Evolutionary conservation across 2,329 filamentous ascomycete species (phyloP).

Genomic region (Cryphonectria naterciae): DNA sequence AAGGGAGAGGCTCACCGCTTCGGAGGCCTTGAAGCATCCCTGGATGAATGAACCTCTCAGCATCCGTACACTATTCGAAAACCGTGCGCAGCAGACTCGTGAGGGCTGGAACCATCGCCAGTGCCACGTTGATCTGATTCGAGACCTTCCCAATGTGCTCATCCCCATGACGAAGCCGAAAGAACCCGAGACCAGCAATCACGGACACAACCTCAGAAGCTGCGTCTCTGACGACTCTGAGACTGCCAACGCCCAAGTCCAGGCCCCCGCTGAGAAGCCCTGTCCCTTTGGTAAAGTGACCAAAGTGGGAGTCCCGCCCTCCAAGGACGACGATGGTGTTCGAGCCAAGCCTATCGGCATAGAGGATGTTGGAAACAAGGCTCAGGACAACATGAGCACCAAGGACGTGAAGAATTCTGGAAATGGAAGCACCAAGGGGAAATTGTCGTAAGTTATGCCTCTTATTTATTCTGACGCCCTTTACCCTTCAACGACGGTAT

Average conservation of each 20-base stretch:
- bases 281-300: background rate
- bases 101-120: slow-evolving; percentile 30
- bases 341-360: no score
- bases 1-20: slow-evolving; percentile 39
- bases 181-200: background rate
- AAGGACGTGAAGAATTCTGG: background rate
- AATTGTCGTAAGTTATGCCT: background rate
- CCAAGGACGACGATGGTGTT: background rate
- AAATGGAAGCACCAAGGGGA: background rate
- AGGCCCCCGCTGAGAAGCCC: background rate
- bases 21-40: slow-evolving; percentile 38
- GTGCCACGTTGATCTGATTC: background rate
- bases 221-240: background rate
- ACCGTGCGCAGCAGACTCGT: slow-evolving; percentile 24
- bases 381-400: background rate
- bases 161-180: background rate
- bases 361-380: background rate
- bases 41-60: slow-evolving; percentile 40
- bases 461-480: background rate
- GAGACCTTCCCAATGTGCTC: slow-evolving; percentile 8
- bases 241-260: background rate
- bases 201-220: background rate
- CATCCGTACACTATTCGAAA: slow-evolving; percentile 27
- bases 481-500: background rate
- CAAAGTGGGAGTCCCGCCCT: background rate